Evolutionary conservation across 805 yeast genomes (phyloP).

Genomic region (Lachancea quebecensis): DNA sequence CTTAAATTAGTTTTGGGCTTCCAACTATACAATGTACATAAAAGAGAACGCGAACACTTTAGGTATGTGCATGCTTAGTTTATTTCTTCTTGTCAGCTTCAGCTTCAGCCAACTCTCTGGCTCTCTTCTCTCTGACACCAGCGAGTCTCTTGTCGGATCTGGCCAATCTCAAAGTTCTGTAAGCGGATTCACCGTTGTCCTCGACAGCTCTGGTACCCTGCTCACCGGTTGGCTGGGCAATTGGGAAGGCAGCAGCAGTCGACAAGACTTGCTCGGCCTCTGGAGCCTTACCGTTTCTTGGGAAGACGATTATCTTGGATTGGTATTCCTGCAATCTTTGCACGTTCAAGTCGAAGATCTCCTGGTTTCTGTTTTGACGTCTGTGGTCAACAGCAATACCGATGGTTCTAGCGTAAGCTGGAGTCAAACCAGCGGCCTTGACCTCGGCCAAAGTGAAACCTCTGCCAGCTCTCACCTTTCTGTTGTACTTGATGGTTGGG

Average conservation of each 20-base stretch:
- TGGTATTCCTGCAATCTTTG: conserved; percentile 95
- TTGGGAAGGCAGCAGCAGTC: conserved; percentile 82
- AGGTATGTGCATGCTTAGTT: conserved; percentile 20
- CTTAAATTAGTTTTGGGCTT: conserved; percentile 27
- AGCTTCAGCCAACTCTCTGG: conserved; percentile 95
- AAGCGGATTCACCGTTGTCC: conserved; percentile 71
- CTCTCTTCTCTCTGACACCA: conserved; percentile 98
- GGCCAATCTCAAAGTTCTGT: conserved; percentile 91
- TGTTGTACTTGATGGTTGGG: conserved; percentile 98
- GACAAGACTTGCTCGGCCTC: conserved; percentile 74
- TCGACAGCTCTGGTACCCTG: conserved; percentile 84
- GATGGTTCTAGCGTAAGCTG: conserved; percentile 94
- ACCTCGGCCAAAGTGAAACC: conserved; percentile 98
- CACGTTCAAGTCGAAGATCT: conserved; percentile 90
- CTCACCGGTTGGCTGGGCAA: conserved; percentile 69
- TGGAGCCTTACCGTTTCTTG: conserved; percentile 78
- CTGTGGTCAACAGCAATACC: conserved; percentile 99
- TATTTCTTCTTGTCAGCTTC: conserved; percentile 99
- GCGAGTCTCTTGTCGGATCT: conserved; percentile 88
- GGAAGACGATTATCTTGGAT: conserved; percentile 92
- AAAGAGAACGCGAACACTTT: conserved; percentile 12
- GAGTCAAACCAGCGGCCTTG: conserved; percentile 92
- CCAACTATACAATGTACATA: conserved; percentile 32
- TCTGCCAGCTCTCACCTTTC: conserved; percentile 99
- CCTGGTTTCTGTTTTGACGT: conserved; percentile 97